Percentiles rank a stretch among this genome's conserved stretches.
Conservation (phyloP, 306 rosid genomes). For the Vachellia pachyceras region DNA sequence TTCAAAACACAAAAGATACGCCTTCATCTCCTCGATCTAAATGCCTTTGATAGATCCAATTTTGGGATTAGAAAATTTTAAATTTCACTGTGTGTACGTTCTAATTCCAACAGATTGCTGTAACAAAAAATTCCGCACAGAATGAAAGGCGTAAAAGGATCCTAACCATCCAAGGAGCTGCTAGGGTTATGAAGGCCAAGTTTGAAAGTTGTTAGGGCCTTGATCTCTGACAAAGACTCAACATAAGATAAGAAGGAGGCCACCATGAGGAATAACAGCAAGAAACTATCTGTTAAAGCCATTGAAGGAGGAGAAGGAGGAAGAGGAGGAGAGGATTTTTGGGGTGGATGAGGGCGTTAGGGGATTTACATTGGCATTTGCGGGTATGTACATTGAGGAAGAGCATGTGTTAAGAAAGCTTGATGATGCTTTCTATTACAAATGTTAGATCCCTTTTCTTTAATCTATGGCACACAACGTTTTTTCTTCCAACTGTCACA, state of each 20-base stretch:
- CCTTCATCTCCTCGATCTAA: no score
- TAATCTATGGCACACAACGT: no score
- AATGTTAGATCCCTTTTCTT: no score
- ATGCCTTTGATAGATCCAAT: no score
- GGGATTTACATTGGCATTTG: conserved; percentile 35
- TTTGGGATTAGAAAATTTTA: no score
- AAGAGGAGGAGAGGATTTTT: no score
- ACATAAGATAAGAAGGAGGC: conserved; percentile 15
- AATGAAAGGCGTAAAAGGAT: conserved; percentile 59
- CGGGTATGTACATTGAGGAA: conserved; percentile 40
- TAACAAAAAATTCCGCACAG: conserved; percentile 76
- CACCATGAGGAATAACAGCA: conserved; percentile 27
- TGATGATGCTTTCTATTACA: no score
- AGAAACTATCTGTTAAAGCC: conserved; percentile 64
- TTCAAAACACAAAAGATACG: no score
- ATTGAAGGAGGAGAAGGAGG: conserved; percentile 15
- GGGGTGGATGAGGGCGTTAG: neutral
- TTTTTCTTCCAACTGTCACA: no score
- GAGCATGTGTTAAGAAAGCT: no score
- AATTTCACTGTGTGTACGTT: no score
- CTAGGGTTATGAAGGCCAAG: conserved; percentile 62
- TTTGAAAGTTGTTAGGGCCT: conserved; percentile 65
- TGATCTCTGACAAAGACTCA: conserved; percentile 42
- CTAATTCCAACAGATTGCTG: no score
- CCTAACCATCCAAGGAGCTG: conserved; percentile 64